Percentiles rank a stretch among this genome's conserved stretches.
These are phyloP conservation scores for Gentiana dahurica DNA, from an alignment of 257 asterid genomes.

Conservation along the genomic window DNA sequence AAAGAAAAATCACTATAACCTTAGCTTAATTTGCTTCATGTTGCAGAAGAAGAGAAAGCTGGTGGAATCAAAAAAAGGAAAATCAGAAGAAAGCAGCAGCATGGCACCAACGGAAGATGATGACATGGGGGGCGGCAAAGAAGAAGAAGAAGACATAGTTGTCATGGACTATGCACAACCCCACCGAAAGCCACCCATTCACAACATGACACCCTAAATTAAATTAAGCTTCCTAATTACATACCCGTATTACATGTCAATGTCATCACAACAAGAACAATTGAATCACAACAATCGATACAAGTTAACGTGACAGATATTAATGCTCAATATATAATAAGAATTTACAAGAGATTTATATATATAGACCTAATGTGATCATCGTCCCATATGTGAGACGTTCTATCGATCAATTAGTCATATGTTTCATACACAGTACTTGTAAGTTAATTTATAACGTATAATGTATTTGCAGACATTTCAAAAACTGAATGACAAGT, in stretches of 20 bases:
- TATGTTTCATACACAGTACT: too few species aligned
- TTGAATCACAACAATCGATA: too few species aligned
- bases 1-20: background rate
- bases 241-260: too few species aligned
- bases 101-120: conserved; percentile 17
- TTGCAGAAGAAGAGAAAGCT: conserved; percentile 18
- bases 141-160: conserved; percentile 24
- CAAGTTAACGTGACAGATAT: too few species aligned
- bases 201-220: conserved; percentile 45
- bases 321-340: too few species aligned
- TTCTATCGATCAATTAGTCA: background rate
- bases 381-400: background rate
- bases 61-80: conserved; percentile 19
- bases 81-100: conserved; percentile 23
- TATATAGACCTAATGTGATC: too few species aligned
- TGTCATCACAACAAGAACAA: too few species aligned
- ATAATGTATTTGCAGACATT: too few species aligned
- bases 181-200: conserved; percentile 83
- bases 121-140: conserved; percentile 1
- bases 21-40: background rate
- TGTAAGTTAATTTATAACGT: too few species aligned
- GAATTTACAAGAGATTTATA: too few species aligned
- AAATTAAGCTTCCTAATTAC: too few species aligned
- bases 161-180: conserved; percentile 81
- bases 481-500: too few species aligned